A percentile compares a stretch with the other conserved stretches of the same genome.
Evolutionary conservation across 192 early-diverging fungal genomes (phyloP).

Genomic region (Podila epigama): DNA sequence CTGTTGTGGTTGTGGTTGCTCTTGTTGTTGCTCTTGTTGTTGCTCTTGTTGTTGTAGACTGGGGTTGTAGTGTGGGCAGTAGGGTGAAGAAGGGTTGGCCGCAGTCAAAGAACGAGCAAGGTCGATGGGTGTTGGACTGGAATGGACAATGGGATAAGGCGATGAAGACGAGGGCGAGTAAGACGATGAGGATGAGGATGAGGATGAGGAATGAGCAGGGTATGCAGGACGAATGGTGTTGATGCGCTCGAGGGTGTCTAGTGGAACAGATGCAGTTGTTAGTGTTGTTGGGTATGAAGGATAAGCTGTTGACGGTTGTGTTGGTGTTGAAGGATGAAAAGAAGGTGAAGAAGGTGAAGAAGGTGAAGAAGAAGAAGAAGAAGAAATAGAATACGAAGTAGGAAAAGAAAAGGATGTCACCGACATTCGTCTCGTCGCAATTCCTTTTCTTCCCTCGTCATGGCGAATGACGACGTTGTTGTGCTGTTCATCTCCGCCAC

Average conservation of each 20-base stretch:
- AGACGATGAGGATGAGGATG: neutral
- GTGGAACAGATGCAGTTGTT: neutral
- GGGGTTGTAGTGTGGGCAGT: neutral
- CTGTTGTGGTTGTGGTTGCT: neutral
- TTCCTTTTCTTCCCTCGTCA: too few species aligned
- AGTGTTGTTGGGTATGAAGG: neutral
- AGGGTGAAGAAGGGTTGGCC: neutral
- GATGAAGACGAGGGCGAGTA: slow-evolving; percentile 11
- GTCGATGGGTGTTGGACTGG: slow-evolving; percentile 27
- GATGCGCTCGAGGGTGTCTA: neutral
- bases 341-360: neutral
- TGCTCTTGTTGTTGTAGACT: neutral
- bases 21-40: neutral
- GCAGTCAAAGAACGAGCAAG: slow-evolving; percentile 1
- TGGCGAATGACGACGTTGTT: too few species aligned
- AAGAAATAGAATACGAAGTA: neutral
- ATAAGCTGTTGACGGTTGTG: too few species aligned
- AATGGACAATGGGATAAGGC: slow-evolving; percentile 32
- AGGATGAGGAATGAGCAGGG: neutral
- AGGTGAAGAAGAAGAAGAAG: neutral
- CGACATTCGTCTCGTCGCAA: too few species aligned
- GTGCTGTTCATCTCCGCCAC: too few species aligned
- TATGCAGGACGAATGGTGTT: neutral
- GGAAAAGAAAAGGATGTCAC: neutral
- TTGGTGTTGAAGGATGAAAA: neutral